Percentiles rank a stretch among this genome's conserved stretches.
Conservation (phyloP, 495 filamentous ascomycete species). For the Corynascus novoguineensis region DNA sequence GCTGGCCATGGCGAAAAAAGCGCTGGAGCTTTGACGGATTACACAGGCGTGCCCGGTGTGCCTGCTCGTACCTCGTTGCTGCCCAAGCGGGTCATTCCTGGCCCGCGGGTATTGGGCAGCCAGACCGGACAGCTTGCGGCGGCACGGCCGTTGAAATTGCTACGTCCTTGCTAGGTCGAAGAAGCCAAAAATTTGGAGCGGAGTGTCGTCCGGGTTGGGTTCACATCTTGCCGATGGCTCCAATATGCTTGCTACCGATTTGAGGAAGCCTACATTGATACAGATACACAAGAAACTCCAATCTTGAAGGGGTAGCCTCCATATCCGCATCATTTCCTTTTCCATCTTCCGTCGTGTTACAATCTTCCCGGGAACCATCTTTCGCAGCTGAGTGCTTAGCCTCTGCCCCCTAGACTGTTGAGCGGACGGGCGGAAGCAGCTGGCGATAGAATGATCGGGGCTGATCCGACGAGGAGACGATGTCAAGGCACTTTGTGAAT, state of each 20-base stretch:
- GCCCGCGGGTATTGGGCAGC: constrained; percentile 2
- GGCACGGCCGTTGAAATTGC: not conserved
- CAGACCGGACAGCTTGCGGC: not conserved
- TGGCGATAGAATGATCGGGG: not conserved
- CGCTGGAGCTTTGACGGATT: constrained; percentile 32
- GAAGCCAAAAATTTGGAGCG: not conserved
- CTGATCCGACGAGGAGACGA: not conserved
- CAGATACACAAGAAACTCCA: constrained; percentile 13
- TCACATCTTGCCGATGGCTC: not conserved
- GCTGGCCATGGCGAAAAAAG: constrained; percentile 75
- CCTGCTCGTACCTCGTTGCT: constrained; percentile 3
- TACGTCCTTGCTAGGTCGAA: not conserved
- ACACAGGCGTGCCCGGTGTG: not conserved
- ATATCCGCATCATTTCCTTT: not conserved
- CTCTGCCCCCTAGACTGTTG: not conserved
- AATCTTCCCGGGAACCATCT: not conserved
- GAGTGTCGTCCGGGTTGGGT: not conserved
- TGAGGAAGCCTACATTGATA: constrained; percentile 12
- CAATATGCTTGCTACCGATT: constrained; percentile 11
- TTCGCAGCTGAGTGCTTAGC: not conserved
- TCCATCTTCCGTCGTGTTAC: not conserved
- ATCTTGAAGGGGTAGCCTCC: constrained; percentile 5
- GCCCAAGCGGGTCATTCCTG: constrained; percentile 16
- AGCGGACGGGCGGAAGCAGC: not conserved
- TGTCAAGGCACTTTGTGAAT: not conserved